A percentile compares a stretch with the other conserved stretches of the same genome.
These are phyloP conservation scores for Xylariaceae sp. DNA, from an alignment of 2,329 filamentous ascomycete genomes.

Conservation along the genomic window DNA sequence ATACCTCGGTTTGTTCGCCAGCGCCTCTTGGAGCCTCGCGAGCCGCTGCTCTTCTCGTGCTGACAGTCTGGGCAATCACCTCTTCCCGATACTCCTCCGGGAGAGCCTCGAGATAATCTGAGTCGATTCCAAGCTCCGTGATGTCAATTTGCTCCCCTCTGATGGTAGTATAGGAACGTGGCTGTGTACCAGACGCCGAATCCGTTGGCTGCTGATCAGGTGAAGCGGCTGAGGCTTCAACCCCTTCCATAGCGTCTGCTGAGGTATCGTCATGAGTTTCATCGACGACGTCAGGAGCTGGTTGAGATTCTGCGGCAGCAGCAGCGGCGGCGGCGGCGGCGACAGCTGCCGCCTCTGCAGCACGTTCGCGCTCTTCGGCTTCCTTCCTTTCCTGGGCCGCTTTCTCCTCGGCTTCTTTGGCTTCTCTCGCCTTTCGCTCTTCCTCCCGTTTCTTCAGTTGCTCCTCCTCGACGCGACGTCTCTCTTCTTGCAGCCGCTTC, in stretches of 20 bases:
- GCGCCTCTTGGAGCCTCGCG: constrained; percentile 59
- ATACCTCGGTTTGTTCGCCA: constrained; percentile 77
- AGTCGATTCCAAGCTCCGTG: constrained; percentile 88
- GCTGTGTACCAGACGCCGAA: constrained; percentile 42
- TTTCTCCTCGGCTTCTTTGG: constrained; percentile 66
- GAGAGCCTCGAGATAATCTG: constrained; percentile 92
- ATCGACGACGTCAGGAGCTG: constrained; percentile 43
- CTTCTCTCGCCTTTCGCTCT: constrained; percentile 61
- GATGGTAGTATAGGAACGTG: constrained; percentile 75
- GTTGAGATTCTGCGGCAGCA: constrained; percentile 43
- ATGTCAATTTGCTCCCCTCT: constrained; percentile 86
- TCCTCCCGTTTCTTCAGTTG: constrained; percentile 59
- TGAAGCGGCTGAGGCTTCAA: constrained; percentile 31
- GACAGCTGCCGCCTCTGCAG: constrained; percentile 49
- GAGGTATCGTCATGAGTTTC: constrained; percentile 33
- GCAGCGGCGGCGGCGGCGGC: constrained; percentile 37
- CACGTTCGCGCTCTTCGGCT: constrained; percentile 62
- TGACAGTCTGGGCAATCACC: constrained; percentile 86
- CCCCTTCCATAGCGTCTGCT: constrained; percentile 30
- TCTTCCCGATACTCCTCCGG: constrained; percentile 95
- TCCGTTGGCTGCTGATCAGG: constrained; percentile 32
- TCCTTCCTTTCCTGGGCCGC: constrained; percentile 62
- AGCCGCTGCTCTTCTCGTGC: constrained; percentile 74
- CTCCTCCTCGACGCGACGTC: constrained; percentile 50
- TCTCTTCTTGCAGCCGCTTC: constrained; percentile 56